phyloP scores from a whole-genome alignment of 257 asterid genomes.

The Paulownia fortunei region DNA sequence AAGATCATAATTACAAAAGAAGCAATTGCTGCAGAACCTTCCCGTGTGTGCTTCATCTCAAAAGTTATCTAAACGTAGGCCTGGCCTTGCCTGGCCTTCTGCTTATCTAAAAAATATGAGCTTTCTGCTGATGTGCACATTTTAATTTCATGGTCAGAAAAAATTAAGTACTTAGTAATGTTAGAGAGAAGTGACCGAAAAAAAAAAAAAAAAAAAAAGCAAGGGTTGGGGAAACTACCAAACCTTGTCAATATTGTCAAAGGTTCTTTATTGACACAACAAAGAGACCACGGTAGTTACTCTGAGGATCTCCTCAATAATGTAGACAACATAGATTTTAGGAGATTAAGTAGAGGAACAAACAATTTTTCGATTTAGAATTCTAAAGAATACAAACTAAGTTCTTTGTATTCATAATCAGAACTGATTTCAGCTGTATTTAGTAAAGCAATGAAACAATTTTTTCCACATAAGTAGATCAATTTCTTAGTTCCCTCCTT shows the following conservation, averaged over 20 bases:
- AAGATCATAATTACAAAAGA: constrained; percentile 20
- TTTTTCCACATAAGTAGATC: background rate
- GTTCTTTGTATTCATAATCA: background rate
- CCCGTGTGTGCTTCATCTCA: constrained; percentile 15
- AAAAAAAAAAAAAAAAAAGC: no score
- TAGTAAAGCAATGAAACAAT: background rate
- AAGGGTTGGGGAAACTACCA: background rate
- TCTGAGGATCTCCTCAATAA: background rate
- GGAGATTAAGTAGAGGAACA: constrained; percentile 4
- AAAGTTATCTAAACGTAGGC: background rate
- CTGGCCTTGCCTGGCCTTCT: constrained; percentile 2
- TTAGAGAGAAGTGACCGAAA: background rate
- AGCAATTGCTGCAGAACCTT: constrained; percentile 9
- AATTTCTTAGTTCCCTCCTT: background rate
- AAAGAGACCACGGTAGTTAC: background rate
- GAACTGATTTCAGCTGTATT: background rate
- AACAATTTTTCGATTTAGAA: background rate
- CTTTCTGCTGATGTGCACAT: background rate
- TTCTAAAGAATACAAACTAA: background rate
- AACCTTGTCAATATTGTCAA: background rate
- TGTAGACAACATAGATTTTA: background rate
- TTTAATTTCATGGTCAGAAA: background rate
- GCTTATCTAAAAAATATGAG: background rate
- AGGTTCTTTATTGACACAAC: constrained; percentile 13
- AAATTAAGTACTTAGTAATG: background rate